These are phyloP conservation scores for Starmerella sirachaensis DNA, from an alignment of 805 yeast species.

Conservation along the genomic window DNA sequence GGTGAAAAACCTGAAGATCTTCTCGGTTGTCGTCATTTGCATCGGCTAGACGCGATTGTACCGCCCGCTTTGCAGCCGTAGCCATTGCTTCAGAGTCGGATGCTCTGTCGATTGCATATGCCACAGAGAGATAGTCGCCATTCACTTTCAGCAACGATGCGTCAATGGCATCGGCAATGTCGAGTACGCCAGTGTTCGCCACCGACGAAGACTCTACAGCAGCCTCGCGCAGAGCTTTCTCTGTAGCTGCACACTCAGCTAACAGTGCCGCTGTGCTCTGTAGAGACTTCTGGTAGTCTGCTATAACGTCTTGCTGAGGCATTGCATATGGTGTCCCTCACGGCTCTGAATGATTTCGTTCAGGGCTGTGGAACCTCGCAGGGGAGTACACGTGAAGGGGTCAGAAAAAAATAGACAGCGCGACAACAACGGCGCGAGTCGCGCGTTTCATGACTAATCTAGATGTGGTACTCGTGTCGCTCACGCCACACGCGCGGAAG, in stretches of 20 bases:
- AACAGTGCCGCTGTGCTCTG: background rate
- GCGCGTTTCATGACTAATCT: too few species aligned
- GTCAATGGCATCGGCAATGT: slow-evolving; percentile 1
- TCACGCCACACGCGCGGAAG: too few species aligned
- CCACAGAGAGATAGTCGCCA: background rate
- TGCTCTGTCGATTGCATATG: background rate
- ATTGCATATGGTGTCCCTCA: too few species aligned
- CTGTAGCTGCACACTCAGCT: background rate
- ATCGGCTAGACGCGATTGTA: background rate
- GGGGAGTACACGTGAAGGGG: too few species aligned
- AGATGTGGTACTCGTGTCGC: too few species aligned
- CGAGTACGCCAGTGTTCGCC: background rate
- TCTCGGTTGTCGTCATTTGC: background rate
- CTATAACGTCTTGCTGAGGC: too few species aligned
- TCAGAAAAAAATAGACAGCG: too few species aligned
- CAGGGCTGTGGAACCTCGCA: too few species aligned
- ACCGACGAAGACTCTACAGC: background rate
- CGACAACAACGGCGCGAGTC: too few species aligned
- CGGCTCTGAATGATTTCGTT: too few species aligned
- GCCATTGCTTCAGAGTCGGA: background rate
- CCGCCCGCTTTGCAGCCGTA: background rate
- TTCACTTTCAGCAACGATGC: slow-evolving; percentile 2
- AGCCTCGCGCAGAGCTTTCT: background rate
- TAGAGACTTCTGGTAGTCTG: background rate
- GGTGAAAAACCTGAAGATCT: background rate